phyloP scores from a whole-genome alignment of 768 basidiomycete species.

The Russula sp. region DNA sequence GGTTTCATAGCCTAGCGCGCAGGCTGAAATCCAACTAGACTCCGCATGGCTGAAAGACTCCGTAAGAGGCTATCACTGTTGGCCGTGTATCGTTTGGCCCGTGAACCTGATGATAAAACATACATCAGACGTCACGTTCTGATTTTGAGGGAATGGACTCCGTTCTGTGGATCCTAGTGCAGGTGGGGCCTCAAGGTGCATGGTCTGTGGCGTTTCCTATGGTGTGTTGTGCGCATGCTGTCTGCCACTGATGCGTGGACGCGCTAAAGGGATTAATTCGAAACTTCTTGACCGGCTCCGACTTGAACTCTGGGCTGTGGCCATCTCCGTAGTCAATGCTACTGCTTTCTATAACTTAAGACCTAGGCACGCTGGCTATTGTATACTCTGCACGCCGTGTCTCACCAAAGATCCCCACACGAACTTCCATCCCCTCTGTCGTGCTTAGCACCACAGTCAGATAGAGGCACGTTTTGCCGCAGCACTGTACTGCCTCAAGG shows the following conservation, averaged over 20 bases:
- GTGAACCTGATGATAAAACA: slow-evolving; percentile 6
- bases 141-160: slow-evolving; percentile 4
- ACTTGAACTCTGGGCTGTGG: background rate
- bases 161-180: background rate
- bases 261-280: background rate
- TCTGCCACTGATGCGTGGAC: background rate
- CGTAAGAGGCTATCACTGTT: background rate
- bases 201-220: background rate
- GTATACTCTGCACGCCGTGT: background rate
- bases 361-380: background rate
- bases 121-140: slow-evolving; percentile 1
- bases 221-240: background rate
- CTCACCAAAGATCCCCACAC: background rate
- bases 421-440: background rate
- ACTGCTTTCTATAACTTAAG: background rate
- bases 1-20: background rate
- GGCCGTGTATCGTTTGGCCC: background rate
- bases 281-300: background rate
- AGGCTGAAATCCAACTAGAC: background rate
- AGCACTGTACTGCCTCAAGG: background rate
- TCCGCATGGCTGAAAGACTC: background rate
- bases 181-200: background rate
- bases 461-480: background rate
- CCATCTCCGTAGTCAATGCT: background rate
- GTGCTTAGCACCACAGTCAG: background rate